Conservation (phyloP, 495 filamentous ascomycete species). For the Tuber magnatum region DNA sequence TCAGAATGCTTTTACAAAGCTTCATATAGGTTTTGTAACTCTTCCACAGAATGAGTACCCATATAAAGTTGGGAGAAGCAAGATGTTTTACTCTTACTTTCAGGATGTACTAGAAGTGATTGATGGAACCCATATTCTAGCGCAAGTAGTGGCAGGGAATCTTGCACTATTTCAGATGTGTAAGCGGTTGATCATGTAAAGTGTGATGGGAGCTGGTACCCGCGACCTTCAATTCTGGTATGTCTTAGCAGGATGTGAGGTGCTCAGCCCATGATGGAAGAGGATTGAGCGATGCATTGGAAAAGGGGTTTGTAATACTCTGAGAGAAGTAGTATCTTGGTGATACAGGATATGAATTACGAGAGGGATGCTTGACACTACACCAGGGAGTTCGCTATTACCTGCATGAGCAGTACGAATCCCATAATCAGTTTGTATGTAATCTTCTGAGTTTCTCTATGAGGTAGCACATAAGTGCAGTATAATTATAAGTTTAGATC, state of each 20-base stretch:
- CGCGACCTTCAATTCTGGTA: constrained; percentile 14
- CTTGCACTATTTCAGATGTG: too few relatives aligned
- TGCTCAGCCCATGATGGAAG: constrained; percentile 17
- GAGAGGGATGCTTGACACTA: background rate
- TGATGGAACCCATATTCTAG: constrained; percentile 25
- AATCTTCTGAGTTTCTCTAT: too few relatives aligned
- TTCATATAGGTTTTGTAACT: too few relatives aligned
- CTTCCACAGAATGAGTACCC: too few relatives aligned
- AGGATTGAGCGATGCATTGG: constrained; percentile 7
- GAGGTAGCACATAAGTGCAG: too few relatives aligned
- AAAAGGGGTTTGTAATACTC: too few relatives aligned
- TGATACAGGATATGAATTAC: constrained; percentile 19
- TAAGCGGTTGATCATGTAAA: background rate
- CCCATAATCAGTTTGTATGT: too few relatives aligned
- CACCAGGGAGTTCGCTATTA: constrained; percentile 16
- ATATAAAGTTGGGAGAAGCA: background rate
- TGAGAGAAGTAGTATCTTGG: constrained; percentile 14
- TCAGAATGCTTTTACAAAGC: too few relatives aligned
- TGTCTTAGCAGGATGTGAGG: constrained; percentile 18
- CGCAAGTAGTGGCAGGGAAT: background rate
- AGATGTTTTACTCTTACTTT: constrained; percentile 20
- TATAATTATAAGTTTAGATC: background rate
- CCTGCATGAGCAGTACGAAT: background rate
- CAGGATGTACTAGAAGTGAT: constrained; percentile 18
- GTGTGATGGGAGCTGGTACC: constrained; percentile 11